phyloP scores from a whole-genome alignment of 2,329 filamentous ascomycete species.

The Claviceps spartinae region DNA sequence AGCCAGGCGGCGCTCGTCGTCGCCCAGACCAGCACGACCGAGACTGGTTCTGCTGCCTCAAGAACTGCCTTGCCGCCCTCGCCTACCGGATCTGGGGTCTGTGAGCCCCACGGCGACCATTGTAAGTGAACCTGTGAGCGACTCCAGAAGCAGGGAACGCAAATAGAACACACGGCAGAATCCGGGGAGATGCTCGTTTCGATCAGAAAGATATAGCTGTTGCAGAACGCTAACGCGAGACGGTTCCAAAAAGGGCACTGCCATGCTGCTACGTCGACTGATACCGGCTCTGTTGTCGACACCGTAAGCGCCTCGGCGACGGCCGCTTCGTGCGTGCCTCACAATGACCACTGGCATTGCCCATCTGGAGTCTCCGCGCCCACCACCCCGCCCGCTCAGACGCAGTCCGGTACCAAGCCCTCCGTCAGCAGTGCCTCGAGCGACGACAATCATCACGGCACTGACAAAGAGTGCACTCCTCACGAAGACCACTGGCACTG shows the following conservation, averaged over 20 bases:
- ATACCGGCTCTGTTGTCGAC: background rate
- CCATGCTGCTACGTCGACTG: conserved; percentile 3
- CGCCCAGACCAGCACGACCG: conserved; percentile 1
- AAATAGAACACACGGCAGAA: too few species aligned
- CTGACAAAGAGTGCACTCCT: conserved; percentile 6
- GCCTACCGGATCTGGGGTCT: conserved; percentile 8
- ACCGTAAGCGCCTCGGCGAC: conserved; percentile 1
- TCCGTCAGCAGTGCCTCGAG: background rate
- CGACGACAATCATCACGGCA: background rate
- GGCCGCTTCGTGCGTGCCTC: conserved; percentile 4
- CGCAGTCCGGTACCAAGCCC: background rate
- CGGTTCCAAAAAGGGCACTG: conserved; percentile 7
- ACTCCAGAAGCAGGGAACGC: too few species aligned
- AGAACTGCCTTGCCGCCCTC: conserved; percentile 8
- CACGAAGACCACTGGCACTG: conserved; percentile 9
- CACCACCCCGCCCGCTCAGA: conserved; percentile 6
- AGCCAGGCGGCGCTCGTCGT: conserved; percentile 5
- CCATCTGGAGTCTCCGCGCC: conserved; percentile 6
- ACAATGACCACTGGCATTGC: conserved; percentile 9
- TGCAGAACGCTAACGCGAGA: background rate
- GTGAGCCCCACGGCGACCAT: conserved; percentile 8
- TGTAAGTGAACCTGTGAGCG: conserved; percentile 4
- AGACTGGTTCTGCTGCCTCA: background rate
- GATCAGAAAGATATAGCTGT: background rate
- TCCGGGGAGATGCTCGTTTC: too few species aligned